These are phyloP conservation scores for Naumovozyma dairenensis DNA, from an alignment of 805 yeast species.

Conservation along the genomic window DNA sequence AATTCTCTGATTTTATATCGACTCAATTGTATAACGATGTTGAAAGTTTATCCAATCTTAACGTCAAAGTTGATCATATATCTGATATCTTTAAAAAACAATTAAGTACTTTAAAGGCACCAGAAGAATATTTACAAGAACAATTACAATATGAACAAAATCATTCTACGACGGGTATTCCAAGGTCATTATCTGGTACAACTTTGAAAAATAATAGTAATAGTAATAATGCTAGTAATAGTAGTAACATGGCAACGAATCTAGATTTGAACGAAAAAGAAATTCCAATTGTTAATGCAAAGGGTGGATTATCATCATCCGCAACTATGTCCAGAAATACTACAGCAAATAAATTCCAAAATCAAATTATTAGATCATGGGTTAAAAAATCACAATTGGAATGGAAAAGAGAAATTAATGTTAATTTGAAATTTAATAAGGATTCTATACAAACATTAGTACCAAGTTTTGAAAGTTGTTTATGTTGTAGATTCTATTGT, in stretches of 20 bases:
- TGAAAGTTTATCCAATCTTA: constrained; percentile 23
- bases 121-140: too few species aligned
- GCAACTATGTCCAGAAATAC: constrained; percentile 7
- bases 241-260: too few species aligned
- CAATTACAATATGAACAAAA: too few species aligned
- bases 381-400: constrained; percentile 22
- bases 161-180: too few species aligned
- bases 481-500: constrained; percentile 40
- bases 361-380: constrained; percentile 23
- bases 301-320: constrained; percentile 2
- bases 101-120: too few species aligned
- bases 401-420: constrained; percentile 26
- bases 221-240: too few species aligned
- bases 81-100: constrained; percentile 26
- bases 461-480: constrained; percentile 57
- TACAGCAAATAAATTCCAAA: constrained; percentile 13
- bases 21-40: constrained; percentile 23
- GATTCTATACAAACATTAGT: constrained; percentile 41
- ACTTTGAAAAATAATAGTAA: too few species aligned
- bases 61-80: constrained; percentile 12
- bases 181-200: not conserved
- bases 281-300: constrained; percentile 6
- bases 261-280: not conserved
- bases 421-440: constrained; percentile 35
- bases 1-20: constrained; percentile 24